A percentile compares a stretch with the other conserved stretches of the same genome.
These are phyloP conservation scores for Thielaviopsis ethacetica DNA, from an alignment of 2,329 filamentous ascomycete species.

Conservation along the genomic window DNA sequence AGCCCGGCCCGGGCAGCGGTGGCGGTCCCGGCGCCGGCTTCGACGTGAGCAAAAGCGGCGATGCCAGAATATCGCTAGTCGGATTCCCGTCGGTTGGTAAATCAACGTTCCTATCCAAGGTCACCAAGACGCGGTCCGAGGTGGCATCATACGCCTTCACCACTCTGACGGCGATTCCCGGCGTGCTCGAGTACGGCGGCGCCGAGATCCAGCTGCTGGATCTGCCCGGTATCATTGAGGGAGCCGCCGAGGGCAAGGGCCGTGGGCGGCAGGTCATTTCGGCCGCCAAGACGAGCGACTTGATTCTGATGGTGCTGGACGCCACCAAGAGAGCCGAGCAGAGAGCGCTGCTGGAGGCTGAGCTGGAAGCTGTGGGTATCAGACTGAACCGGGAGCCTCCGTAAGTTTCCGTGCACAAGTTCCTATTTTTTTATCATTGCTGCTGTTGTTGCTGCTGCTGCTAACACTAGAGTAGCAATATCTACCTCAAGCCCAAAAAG, in stretches of 20 bases:
- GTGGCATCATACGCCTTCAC: constrained; percentile 96
- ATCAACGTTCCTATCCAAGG: constrained; percentile 96
- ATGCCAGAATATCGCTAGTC: constrained; percentile 90
- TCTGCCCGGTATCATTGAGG: constrained; percentile 95
- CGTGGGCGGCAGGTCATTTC: constrained; percentile 92
- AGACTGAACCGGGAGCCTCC: constrained; percentile 81
- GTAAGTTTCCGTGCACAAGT: constrained; percentile 33
- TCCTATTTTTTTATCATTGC: too few relatives aligned
- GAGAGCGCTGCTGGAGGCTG: constrained; percentile 71
- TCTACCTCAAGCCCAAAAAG: constrained; percentile 91
- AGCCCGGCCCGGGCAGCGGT: constrained; percentile 67
- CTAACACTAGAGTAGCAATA: constrained; percentile 47
- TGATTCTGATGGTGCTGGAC: constrained; percentile 93
- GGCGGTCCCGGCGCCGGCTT: constrained; percentile 70
- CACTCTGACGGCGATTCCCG: constrained; percentile 90
- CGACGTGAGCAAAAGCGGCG: constrained; percentile 88
- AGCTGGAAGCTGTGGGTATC: constrained; percentile 90
- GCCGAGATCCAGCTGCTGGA: constrained; percentile 97
- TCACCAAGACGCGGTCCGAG: constrained; percentile 94
- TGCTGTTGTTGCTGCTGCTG: too few relatives aligned
- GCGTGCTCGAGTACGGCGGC: constrained; percentile 91
- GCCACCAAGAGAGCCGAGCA: constrained; percentile 95
- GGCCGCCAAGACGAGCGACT: constrained; percentile 92
- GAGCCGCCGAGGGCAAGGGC: constrained; percentile 88
- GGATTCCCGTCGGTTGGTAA: constrained; percentile 99